A percentile compares a stretch with the other conserved stretches of the same genome.
Conservation (phyloP, 768 basidiomycete species). For the Podaxis sp. region DNA sequence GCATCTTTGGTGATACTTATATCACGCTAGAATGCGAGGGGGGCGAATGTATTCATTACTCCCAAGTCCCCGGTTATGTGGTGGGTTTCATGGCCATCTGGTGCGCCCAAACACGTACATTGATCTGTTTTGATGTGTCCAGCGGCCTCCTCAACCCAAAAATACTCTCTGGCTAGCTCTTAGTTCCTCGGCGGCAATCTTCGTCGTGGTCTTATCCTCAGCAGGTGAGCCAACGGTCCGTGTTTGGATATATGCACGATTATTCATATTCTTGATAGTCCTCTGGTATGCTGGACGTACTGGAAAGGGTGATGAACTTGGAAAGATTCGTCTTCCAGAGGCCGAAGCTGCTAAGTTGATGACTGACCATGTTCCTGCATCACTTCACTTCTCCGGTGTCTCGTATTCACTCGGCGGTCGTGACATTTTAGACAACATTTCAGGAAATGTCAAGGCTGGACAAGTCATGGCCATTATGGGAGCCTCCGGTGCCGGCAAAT, state of each 20-base stretch:
- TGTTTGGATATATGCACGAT: neutral
- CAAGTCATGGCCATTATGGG: conserved; percentile 97
- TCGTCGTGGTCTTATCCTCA: conserved; percentile 70
- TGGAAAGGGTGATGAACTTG: conserved; percentile 62
- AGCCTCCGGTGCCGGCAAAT: conserved; percentile 95
- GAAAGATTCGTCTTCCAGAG: conserved; percentile 75
- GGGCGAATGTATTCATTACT: conserved; percentile 93
- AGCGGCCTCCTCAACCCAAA: conserved; percentile 82
- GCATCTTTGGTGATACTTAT: conserved; percentile 88
- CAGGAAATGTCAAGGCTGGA: conserved; percentile 83
- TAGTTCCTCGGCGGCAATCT: conserved; percentile 76
- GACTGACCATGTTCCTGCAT: conserved; percentile 93
- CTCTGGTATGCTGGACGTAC: conserved; percentile 92
- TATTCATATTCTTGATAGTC: conserved; percentile 31
- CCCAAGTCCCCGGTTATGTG: conserved; percentile 91
- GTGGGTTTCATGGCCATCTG: conserved; percentile 37
- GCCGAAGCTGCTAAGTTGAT: conserved; percentile 82
- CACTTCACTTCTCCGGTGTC: conserved; percentile 85
- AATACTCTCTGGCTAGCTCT: conserved; percentile 81
- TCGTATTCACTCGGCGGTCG: conserved; percentile 72
- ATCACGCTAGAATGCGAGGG: conserved; percentile 86
- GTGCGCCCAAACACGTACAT: neutral
- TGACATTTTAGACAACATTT: conserved; percentile 76
- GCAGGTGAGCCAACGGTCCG: conserved; percentile 41
- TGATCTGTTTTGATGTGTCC: neutral